Conservation (phyloP, 2,329 filamentous ascomycete species). For the Rhinocladiella similis region DNA sequence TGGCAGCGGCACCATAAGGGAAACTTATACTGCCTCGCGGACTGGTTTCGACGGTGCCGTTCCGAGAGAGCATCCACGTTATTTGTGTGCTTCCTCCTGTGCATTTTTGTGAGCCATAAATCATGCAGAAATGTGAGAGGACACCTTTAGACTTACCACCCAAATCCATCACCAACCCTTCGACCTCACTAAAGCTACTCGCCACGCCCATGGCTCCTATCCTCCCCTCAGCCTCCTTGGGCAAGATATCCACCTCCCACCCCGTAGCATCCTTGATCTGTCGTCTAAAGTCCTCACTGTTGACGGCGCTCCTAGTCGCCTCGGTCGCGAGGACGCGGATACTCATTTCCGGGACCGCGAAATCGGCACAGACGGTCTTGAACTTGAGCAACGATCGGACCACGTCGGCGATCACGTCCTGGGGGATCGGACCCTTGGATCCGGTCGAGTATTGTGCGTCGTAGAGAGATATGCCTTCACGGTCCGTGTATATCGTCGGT, state of each 20-base stretch:
- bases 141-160: slow-evolving; percentile 45
- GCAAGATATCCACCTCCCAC: slow-evolving; percentile 69
- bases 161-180: slow-evolving; percentile 81
- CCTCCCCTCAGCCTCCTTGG: slow-evolving; percentile 77
- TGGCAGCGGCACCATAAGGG: slow-evolving; percentile 69
- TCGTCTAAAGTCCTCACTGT: slow-evolving; percentile 68
- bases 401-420: slow-evolving; percentile 64
- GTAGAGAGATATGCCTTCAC: slow-evolving; percentile 81
- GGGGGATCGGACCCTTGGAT: slow-evolving; percentile 54
- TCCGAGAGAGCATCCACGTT: slow-evolving; percentile 61
- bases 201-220: slow-evolving; percentile 82
- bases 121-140: not conserved
- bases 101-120: no score
- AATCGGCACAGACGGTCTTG: slow-evolving; percentile 67
- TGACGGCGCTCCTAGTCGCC: slow-evolving; percentile 78
- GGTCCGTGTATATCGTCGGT: slow-evolving; percentile 73
- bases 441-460: slow-evolving; percentile 62
- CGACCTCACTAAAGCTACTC: slow-evolving; percentile 68
- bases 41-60: slow-evolving; percentile 53
- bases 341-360: slow-evolving; percentile 64
- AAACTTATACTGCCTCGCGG: slow-evolving; percentile 62
- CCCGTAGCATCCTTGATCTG: slow-evolving; percentile 65
- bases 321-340: slow-evolving; percentile 83
- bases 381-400: slow-evolving; percentile 69
- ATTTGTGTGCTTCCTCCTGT: slow-evolving; percentile 55